phyloP scores from a whole-genome alignment of 371 early-diverging fungal species.

The Synchytrium microbalum region DNA sequence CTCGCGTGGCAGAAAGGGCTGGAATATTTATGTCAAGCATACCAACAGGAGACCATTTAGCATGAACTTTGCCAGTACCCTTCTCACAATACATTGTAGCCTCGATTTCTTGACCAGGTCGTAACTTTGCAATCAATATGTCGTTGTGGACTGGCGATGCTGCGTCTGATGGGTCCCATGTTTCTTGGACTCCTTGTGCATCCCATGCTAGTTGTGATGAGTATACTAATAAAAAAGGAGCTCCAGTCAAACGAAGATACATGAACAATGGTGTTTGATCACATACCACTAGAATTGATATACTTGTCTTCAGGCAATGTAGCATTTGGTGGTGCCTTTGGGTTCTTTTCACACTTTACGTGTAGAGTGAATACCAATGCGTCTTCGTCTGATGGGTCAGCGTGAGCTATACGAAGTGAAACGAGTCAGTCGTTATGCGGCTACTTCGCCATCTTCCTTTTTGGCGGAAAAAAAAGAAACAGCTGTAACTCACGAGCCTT shows the following conservation, averaged over 20 bases:
- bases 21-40: slow-evolving; percentile 12
- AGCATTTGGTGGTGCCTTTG: slow-evolving; percentile 52
- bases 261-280: background rate
- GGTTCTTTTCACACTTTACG: slow-evolving; percentile 62
- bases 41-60: slow-evolving; percentile 97
- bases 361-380: slow-evolving; percentile 88
- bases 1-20: background rate
- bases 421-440: background rate
- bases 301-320: slow-evolving; percentile 64
- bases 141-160: slow-evolving; percentile 75
- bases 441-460: background rate
- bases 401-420: slow-evolving; percentile 43
- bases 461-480: background rate
- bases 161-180: slow-evolving; percentile 34
- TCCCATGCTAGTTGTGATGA: slow-evolving; percentile 78
- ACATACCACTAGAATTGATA: slow-evolving; percentile 51
- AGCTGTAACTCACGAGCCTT: slow-evolving; percentile 9
- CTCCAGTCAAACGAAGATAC: slow-evolving; percentile 13
- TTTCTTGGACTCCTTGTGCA: slow-evolving; percentile 83
- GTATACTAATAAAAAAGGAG: slow-evolving; percentile 43
- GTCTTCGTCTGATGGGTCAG: slow-evolving; percentile 79
- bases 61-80: slow-evolving; percentile 94
- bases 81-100: slow-evolving; percentile 86
- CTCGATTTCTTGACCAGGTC: slow-evolving; percentile 79
- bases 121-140: slow-evolving; percentile 90